Percentiles rank a stretch among this genome's conserved stretches.
phyloP scores from a whole-genome alignment of 495 filamentous ascomycete genomes.

The Emericellopsis terricola region DNA sequence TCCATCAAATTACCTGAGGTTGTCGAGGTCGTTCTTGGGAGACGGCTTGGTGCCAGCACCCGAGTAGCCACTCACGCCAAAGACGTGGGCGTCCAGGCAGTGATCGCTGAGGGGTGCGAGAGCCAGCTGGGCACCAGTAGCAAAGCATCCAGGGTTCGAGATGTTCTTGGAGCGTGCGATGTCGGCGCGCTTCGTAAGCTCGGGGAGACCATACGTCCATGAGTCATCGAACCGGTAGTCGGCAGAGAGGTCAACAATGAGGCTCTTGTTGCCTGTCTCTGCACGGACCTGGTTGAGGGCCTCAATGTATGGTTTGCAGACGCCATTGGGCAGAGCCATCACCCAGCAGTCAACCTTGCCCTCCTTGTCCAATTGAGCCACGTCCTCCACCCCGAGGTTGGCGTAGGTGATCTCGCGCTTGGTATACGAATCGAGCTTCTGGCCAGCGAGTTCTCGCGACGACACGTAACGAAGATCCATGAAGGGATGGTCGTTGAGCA shows the following conservation, averaged over 20 bases:
- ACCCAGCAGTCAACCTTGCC: constrained; percentile 97
- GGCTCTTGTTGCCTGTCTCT: constrained; percentile 40
- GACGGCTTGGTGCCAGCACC: constrained; percentile 92
- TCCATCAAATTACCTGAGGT: too few relatives aligned
- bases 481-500: constrained; percentile 83
- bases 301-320: constrained; percentile 92
- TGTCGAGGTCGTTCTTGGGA: constrained; percentile 86
- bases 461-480: constrained; percentile 90
- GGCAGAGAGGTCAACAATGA: constrained; percentile 86
- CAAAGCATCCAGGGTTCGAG: constrained; percentile 90
- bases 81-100: too few relatives aligned
- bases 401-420: constrained; percentile 92
- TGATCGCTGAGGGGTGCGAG: constrained; percentile 83
- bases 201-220: constrained; percentile 94
- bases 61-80: constrained; percentile 91
- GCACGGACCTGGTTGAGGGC: constrained; percentile 59
- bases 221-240: constrained; percentile 83
- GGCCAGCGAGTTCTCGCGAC: constrained; percentile 80
- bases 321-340: constrained; percentile 93
- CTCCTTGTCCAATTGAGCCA: constrained; percentile 74
- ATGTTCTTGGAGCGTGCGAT: constrained; percentile 77
- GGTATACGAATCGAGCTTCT: constrained; percentile 78
- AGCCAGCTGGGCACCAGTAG: constrained; percentile 86
- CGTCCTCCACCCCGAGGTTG: constrained; percentile 77
- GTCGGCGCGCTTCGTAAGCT: constrained; percentile 58